phyloP scores from a whole-genome alignment of 345 rosid genomes.

The Eucalyptus virginea region DNA sequence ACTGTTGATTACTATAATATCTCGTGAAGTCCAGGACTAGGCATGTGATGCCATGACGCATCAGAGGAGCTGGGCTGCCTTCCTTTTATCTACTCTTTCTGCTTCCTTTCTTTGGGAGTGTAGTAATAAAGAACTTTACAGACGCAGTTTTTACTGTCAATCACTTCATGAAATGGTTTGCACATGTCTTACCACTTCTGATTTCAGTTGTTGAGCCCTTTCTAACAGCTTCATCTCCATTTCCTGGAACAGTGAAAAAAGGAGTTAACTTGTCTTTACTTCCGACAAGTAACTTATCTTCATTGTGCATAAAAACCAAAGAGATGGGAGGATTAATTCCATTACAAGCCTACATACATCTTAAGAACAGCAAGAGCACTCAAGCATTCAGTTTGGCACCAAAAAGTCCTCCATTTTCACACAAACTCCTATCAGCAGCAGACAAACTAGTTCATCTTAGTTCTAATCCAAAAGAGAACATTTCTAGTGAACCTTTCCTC shows the following conservation, averaged over 20 bases:
- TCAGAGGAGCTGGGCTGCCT: not conserved
- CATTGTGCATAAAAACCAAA: not conserved
- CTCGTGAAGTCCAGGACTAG: not conserved
- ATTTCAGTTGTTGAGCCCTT: conserved; percentile 40
- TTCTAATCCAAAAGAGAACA: not conserved
- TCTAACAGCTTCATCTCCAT: conserved; percentile 82
- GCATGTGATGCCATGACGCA: not conserved
- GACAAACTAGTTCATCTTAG: not conserved
- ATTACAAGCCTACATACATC: not conserved
- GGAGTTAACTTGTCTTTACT: not conserved
- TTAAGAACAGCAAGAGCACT: not conserved
- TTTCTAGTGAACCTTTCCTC: not conserved
- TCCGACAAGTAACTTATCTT: not conserved
- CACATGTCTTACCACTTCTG: conserved; percentile 64
- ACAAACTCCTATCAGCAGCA: not conserved
- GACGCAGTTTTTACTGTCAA: not conserved
- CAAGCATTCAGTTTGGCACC: not conserved
- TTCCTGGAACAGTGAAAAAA: conserved; percentile 37
- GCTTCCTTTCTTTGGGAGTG: not conserved
- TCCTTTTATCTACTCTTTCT: not conserved
- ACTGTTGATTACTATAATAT: not conserved
- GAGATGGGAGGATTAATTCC: not conserved
- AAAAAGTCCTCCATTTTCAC: not conserved
- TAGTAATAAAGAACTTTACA: not conserved
- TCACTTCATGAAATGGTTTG: not conserved